Evolutionary conservation across 257 asterid species (phyloP).

Genomic region (Primulina tabacum): DNA sequence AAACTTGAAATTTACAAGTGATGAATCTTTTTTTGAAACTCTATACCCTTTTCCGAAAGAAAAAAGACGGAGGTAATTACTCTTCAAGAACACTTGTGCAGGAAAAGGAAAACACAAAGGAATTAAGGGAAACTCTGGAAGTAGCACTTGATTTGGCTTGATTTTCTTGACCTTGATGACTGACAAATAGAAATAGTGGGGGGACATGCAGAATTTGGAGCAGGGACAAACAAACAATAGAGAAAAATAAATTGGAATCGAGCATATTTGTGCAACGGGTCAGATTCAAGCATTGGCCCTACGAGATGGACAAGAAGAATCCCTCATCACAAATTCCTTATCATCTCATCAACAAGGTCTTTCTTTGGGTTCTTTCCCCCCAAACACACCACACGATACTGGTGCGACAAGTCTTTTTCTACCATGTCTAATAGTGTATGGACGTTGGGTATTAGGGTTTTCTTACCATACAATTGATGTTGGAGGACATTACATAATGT

Average conservation of each 20-base stretch:
- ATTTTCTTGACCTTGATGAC: background rate
- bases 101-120: background rate
- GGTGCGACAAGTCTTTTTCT: background rate
- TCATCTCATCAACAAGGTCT: background rate
- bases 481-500: background rate
- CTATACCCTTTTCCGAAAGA: background rate
- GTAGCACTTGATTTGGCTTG: background rate
- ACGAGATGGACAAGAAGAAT: background rate
- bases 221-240: background rate
- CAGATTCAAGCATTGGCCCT: background rate
- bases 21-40: no score
- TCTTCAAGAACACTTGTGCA: background rate
- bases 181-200: background rate
- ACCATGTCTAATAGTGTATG: background rate
- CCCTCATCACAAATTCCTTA: conserved; percentile 17
- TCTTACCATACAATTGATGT: background rate
- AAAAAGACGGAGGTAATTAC: background rate
- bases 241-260: background rate
- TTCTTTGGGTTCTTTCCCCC: background rate
- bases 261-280: background rate
- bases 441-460: background rate
- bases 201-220: background rate
- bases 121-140: background rate
- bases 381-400: background rate
- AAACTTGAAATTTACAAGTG: no score